Evolutionary conservation across 2,329 filamentous ascomycete species (phyloP).

Genomic region (Beauveria australis): DNA sequence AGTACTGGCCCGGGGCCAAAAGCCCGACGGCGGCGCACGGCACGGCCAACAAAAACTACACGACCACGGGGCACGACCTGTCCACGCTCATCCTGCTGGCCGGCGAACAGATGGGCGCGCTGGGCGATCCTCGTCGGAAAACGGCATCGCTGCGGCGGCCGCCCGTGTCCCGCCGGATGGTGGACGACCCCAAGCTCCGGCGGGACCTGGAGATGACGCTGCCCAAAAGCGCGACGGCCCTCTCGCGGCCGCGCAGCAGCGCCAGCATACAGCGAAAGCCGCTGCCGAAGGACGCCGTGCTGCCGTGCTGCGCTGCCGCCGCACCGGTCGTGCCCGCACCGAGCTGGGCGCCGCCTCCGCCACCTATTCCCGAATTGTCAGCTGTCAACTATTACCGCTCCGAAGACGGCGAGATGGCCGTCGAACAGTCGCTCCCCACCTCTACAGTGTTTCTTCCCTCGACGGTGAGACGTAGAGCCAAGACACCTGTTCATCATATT

Average conservation of each 20-base stretch:
- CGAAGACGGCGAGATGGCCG: not conserved
- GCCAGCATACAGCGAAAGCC: slow-evolving; percentile 6
- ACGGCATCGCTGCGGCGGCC: not conserved
- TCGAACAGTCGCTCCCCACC: not conserved
- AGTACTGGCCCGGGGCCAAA: slow-evolving; percentile 3
- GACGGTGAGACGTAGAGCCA: slow-evolving; percentile 37
- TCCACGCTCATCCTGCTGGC: slow-evolving; percentile 1
- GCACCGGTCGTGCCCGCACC: not conserved
- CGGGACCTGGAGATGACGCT: not conserved
- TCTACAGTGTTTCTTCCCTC: slow-evolving; percentile 13
- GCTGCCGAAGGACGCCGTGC: not conserved
- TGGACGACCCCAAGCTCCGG: not conserved
- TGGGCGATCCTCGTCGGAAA: not conserved
- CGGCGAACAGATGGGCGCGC: slow-evolving; percentile 5
- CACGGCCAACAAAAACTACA: not conserved
- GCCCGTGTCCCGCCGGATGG: not conserved
- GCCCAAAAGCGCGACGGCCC: slow-evolving; percentile 1
- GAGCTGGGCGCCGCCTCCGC: slow-evolving; percentile 1
- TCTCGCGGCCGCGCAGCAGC: not conserved
- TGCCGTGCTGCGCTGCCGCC: not conserved
- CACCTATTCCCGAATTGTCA: slow-evolving; percentile 7
- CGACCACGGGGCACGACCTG: not conserved
- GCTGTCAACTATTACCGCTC: not conserved
- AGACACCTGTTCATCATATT: slow-evolving; percentile 42
- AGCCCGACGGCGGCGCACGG: not conserved